These are phyloP conservation scores for Penicillium sp. DNA, from an alignment of 2,329 filamentous ascomycete genomes.

Conservation along the genomic window DNA sequence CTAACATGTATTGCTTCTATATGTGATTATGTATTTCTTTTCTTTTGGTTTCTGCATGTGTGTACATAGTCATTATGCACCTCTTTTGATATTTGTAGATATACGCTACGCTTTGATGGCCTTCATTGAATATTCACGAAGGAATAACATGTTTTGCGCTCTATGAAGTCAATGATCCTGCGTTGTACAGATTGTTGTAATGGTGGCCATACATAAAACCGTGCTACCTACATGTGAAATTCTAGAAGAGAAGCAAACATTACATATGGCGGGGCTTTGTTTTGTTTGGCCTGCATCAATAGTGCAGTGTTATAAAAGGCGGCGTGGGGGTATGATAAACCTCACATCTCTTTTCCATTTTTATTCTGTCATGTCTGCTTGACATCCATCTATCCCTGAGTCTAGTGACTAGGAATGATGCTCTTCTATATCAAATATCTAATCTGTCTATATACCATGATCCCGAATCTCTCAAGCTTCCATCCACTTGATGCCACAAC, in stretches of 20 bases:
- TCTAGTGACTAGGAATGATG: no score
- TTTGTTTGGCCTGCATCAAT: neutral
- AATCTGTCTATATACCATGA: neutral
- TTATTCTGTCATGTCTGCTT: neutral
- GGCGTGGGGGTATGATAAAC: neutral
- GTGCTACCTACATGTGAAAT: no score
- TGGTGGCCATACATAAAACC: no score
- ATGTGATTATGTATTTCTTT: neutral
- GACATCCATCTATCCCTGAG: neutral
- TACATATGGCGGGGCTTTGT: neutral
- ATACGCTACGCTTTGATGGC: neutral
- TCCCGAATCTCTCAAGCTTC: neutral
- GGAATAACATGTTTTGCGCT: neutral
- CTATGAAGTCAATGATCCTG: neutral
- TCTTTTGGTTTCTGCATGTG: neutral
- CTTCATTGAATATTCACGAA: neutral
- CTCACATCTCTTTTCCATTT: no score
- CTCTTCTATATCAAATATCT: neutral
- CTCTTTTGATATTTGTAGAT: neutral
- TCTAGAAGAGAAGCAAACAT: neutral
- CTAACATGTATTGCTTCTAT: no score
- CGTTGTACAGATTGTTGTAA: neutral
- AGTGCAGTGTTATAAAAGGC: neutral
- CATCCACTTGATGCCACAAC: neutral
- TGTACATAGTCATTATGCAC: neutral